Evolutionary conservation across 768 basidiomycete species (phyloP).

Genomic region (Serendipita vermifera): DNA sequence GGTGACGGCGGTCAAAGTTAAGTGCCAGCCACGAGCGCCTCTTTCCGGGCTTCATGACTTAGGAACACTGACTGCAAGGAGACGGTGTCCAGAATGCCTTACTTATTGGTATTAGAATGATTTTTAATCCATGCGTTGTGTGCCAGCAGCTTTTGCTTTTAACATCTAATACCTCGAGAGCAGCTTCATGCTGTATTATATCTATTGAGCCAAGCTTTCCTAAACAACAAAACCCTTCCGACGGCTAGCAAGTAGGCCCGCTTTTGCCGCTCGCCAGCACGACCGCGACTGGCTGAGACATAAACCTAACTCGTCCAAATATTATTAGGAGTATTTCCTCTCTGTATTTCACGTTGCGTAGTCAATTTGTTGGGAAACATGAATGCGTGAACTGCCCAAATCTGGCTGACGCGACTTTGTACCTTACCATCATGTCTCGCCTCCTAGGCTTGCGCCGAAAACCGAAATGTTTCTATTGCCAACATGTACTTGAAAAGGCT

Average conservation of each 20-base stretch:
- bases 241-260: neutral
- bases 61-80: too few species aligned
- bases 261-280: too few species aligned
- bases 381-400: too few species aligned
- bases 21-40: too few species aligned
- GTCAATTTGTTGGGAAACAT: neutral
- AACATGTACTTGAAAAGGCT: conserved; percentile 1
- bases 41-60: too few species aligned
- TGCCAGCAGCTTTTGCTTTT: neutral
- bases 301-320: too few species aligned
- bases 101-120: too few species aligned
- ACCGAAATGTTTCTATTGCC: conserved; percentile 6
- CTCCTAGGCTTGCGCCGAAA: conserved; percentile 1
- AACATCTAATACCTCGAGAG: neutral
- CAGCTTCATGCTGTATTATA: neutral
- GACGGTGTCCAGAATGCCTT: too few species aligned
- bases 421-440: neutral
- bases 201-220: neutral
- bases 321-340: neutral
- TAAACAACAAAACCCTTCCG: neutral
- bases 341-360: neutral
- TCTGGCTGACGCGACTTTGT: neutral
- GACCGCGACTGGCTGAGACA: too few species aligned
- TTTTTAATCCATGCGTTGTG: too few species aligned
- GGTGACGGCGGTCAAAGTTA: too few species aligned